Base-by-base conservation (phyloP, 2,329 filamentous ascomycete genomes). In the Apiospora hydei region DNA sequence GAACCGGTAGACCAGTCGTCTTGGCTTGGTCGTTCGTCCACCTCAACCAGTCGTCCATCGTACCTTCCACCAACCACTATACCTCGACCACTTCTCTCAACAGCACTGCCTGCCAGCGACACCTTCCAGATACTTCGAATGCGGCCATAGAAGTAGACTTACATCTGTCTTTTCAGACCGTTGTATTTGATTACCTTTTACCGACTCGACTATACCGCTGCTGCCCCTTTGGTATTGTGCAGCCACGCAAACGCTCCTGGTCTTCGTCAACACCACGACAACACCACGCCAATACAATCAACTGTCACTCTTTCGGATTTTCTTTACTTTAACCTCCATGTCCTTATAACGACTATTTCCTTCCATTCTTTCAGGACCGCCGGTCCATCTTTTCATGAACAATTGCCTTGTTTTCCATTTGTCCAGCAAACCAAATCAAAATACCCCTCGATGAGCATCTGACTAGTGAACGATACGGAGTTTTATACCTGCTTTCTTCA, bases 391-490 rank as follows among this genome's bases (percentile, higher is more conserved):
- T 73, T 78, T 79, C 74, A 80, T 77, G 79, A 80, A 77, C 79
- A 76, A 78, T 76, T 75, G 71, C 74, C 71, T 72, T 66, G 38
- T 78, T 80, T 78, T 76, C 80, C 80, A 79, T 82, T 82, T 83
- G 78, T 83, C 78, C 74, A 76, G 75, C 77, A 75, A 80, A 80
- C 74, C 76, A 72, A 78, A 75, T 75, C 73, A 72, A 74, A 80
- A 83, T 82, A 82, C 81, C 81, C 78, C 78, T 82, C 80, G 75
- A 85, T 85, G 84, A 85, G 83, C 82, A 81, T 83, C 82, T 83
- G 83, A 85, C 78, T 76, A 70, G 72, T 83, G 77, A 83, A 85
- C 83, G 83, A 84, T 78, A 78, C 79, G 82, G 81, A 82, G 79
- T 83, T 82, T 76, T 74, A 57, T 51, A 74, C 76, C 77, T 79